A percentile compares a stretch with the other conserved stretches of the same genome.
Conservation (phyloP, 805 yeast genomes). For the Clavispora asparagi region DNA sequence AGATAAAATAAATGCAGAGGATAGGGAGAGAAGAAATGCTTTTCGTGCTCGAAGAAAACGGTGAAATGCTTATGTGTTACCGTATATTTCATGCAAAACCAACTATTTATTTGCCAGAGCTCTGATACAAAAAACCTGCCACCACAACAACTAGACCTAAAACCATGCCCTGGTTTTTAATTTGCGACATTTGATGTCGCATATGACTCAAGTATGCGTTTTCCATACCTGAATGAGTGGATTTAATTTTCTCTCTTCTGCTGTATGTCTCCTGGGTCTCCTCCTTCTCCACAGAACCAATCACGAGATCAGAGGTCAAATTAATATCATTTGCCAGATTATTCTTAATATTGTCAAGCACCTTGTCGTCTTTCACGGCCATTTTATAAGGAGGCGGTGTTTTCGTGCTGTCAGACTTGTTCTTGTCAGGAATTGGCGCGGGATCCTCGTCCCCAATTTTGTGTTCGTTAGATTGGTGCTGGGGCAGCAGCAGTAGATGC, state of each 20-base stretch:
- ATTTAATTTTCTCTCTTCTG: not conserved
- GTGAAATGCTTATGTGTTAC: not conserved
- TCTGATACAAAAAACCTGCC: slow-evolving; percentile 12
- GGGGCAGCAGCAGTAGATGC: not conserved
- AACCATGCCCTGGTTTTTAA: slow-evolving; percentile 9
- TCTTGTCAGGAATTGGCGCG: not conserved
- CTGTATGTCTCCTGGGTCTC: not conserved
- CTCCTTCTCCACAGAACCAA: not conserved
- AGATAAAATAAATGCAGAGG: not conserved
- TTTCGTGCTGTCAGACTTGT: not conserved
- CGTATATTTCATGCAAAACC: not conserved
- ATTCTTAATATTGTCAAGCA: not conserved
- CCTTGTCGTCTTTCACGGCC: not conserved
- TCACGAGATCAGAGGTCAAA: not conserved
- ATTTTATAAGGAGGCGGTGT: not conserved
- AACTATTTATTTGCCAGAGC: slow-evolving; percentile 1
- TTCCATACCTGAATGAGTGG: not conserved
- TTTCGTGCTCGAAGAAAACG: no score
- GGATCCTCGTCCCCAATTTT: not conserved
- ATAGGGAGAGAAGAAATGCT: no score
- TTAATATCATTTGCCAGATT: not conserved
- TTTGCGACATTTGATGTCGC: slow-evolving; percentile 4
- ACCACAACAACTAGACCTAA: slow-evolving; percentile 10
- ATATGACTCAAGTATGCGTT: slow-evolving; percentile 4
- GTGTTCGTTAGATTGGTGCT: not conserved